Evolutionary conservation across 2,329 filamentous ascomycete genomes (phyloP).

Genomic region (Metarhizium anisopliae): DNA sequence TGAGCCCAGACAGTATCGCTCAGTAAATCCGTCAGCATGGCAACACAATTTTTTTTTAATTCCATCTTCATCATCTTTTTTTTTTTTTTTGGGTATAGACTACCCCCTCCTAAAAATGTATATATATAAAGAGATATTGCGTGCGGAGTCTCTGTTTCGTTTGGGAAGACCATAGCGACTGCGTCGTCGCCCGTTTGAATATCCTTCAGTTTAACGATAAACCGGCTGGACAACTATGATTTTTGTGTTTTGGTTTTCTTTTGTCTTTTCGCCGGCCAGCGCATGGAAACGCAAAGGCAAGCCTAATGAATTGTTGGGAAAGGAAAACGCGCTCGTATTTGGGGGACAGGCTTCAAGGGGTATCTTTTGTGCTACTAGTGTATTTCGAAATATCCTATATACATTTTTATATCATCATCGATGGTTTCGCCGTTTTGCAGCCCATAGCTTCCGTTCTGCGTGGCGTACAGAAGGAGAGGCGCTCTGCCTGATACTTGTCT

Average conservation of each 20-base stretch:
- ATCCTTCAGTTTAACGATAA: neutral
- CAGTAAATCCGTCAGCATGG: slow-evolving; percentile 18
- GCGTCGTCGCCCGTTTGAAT: neutral
- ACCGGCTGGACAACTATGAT: neutral
- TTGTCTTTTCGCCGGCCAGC: neutral
- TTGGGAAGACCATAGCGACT: neutral
- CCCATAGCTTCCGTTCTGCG: too few species aligned
- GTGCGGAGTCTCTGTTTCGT: neutral
- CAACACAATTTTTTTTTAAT: neutral
- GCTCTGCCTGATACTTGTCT: too few species aligned
- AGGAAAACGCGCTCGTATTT: neutral
- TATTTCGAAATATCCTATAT: neutral
- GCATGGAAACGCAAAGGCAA: neutral
- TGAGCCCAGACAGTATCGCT: slow-evolving; percentile 73
- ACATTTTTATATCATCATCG: neutral
- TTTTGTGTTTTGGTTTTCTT: neutral
- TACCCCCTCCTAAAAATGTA: neutral
- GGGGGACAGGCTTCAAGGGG: neutral
- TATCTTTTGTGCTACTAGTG: neutral
- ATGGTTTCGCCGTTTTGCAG: too few species aligned
- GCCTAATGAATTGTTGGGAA: neutral
- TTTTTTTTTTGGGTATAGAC: neutral
- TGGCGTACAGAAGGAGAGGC: too few species aligned
- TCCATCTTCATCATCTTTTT: slow-evolving; percentile 1
- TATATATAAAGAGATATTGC: neutral